phyloP scores from a whole-genome alignment of 768 basidiomycete genomes.

The Asterophora parasitica region DNA sequence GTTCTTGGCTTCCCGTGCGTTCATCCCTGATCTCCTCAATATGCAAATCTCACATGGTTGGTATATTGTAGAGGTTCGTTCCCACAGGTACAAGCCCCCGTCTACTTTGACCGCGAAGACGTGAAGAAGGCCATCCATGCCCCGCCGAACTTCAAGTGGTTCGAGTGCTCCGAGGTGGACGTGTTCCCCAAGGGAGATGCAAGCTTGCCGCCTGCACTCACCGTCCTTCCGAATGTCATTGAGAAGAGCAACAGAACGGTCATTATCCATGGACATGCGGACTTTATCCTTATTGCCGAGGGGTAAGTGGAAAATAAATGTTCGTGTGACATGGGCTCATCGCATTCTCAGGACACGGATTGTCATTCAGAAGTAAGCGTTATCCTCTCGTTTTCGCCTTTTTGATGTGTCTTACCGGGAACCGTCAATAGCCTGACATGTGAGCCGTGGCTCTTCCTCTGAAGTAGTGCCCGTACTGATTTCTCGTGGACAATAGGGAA shows the following conservation, averaged over 20 bases:
- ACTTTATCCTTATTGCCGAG: slow-evolving; percentile 70
- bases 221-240: slow-evolving; percentile 68
- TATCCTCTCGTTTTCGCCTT: background rate
- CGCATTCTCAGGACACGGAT: slow-evolving; percentile 43
- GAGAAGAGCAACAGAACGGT: slow-evolving; percentile 68
- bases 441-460: slow-evolving; percentile 13
- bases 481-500: slow-evolving; percentile 34
- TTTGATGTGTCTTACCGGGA: background rate
- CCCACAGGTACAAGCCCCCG: slow-evolving; percentile 48
- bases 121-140: slow-evolving; percentile 73
- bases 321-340: background rate
- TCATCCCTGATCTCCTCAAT: background rate
- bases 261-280: slow-evolving; percentile 68
- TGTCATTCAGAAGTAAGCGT: slow-evolving; percentile 56
- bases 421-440: slow-evolving; percentile 37
- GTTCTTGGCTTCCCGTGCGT: slow-evolving; percentile 77
- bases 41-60: background rate
- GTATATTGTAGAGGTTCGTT: slow-evolving; percentile 45
- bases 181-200: slow-evolving; percentile 62
- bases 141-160: slow-evolving; percentile 55
- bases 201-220: slow-evolving; percentile 58
- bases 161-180: slow-evolving; percentile 52
- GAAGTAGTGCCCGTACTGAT: background rate
- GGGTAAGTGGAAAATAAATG: slow-evolving; percentile 40
- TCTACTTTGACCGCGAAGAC: slow-evolving; percentile 68